These are phyloP conservation scores for Rhododendron ferrugineum DNA, from an alignment of 148 eudicot genomes.

Conservation along the genomic window DNA sequence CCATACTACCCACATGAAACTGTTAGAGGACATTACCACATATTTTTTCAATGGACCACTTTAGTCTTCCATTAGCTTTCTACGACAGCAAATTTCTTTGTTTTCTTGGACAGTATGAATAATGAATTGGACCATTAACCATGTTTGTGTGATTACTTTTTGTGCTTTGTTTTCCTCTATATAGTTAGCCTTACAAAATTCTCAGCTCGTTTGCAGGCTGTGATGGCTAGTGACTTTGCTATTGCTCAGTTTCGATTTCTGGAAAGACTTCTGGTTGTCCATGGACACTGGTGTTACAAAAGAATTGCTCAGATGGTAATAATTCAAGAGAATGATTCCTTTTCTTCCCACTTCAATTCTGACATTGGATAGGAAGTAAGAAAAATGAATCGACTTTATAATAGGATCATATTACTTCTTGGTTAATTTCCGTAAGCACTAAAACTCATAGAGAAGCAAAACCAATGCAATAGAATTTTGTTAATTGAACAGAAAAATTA, in stretches of 20 bases:
- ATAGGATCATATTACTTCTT: not conserved
- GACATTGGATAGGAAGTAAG: not conserved
- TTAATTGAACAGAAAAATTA: no score
- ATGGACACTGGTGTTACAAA: slow-evolving; percentile 99
- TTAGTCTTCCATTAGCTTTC: not conserved
- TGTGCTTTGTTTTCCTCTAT: not conserved
- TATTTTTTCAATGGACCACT: not conserved
- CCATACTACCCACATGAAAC: not conserved
- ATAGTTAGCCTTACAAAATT: slow-evolving; percentile 26
- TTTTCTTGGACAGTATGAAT: not conserved
- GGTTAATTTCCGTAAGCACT: not conserved
- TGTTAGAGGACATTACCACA: no score
- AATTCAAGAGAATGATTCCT: not conserved
- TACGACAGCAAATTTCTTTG: not conserved
- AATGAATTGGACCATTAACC: not conserved
- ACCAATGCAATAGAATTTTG: no score
- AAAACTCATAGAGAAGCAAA: not conserved
- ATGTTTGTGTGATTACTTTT: no score
- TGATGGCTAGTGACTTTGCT: slow-evolving; percentile 97
- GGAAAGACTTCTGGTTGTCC: slow-evolving; percentile 89
- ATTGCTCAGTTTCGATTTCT: slow-evolving; percentile 89
- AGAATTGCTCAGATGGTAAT: slow-evolving; percentile 55
- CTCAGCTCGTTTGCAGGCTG: slow-evolving; percentile 67
- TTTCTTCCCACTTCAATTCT: not conserved
- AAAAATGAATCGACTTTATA: not conserved